A percentile compares a stretch with the other conserved stretches of the same genome.
Conservation (phyloP, 495 filamentous ascomycete species). For the Lasiosphaeris hirsuta region DNA sequence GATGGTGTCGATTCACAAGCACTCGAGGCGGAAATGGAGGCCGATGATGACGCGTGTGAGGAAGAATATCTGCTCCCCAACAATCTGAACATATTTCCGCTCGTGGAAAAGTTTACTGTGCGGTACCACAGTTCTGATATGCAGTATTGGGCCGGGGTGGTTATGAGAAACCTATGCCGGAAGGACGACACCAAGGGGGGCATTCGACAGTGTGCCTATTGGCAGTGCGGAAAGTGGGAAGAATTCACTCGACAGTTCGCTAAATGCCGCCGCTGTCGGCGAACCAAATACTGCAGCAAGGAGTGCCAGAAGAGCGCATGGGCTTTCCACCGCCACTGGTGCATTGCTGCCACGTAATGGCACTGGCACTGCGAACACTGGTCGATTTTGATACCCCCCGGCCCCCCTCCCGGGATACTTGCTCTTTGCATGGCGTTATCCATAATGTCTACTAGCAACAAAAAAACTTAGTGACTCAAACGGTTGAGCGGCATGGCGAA, state of each 20-base stretch:
- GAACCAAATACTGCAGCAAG: conserved; percentile 99
- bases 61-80: conserved; percentile 91
- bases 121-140: conserved; percentile 92
- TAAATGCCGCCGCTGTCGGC: conserved; percentile 92
- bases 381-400: conserved; percentile 36
- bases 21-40: conserved; percentile 36
- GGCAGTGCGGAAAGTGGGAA: conserved; percentile 97
- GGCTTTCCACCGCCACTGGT: conserved; percentile 98
- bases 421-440: conserved; percentile 30
- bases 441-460: conserved; percentile 31
- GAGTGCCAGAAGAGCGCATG: conserved; percentile 98
- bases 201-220: conserved; percentile 95
- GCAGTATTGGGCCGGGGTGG: conserved; percentile 99
- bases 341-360: conserved; percentile 66
- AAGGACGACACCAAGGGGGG: conserved; percentile 94
- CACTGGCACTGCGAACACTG: conserved; percentile 14
- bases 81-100: conserved; percentile 95
- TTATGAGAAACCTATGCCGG: conserved; percentile 97
- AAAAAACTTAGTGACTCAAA: conserved; percentile 7
- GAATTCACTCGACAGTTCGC: conserved; percentile 94
- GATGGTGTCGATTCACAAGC: conserved; percentile 58
- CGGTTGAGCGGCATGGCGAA: conserved; percentile 24
- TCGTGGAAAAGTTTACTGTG: conserved; percentile 97
- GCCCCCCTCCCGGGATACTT: conserved; percentile 30
- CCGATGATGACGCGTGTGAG: conserved; percentile 58